Evolutionary conservation across 2,329 filamentous ascomycete species (phyloP), one percentile per base, ranked within the genome.

Genomic region (Cercospora zeae-maydis): DNA sequence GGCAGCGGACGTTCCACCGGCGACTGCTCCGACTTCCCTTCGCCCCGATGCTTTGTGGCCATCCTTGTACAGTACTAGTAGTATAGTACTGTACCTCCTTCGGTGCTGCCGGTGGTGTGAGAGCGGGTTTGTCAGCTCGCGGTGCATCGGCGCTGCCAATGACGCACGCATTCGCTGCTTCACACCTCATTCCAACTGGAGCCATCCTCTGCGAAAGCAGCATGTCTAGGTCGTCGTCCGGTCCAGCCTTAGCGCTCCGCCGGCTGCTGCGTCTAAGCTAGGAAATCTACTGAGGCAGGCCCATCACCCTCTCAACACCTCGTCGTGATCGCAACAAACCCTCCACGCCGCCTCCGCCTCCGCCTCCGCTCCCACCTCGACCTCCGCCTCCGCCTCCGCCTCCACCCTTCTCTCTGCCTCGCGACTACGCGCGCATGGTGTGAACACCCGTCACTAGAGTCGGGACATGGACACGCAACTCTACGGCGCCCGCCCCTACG

Each of bases 401-500:
- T 19, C 37, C 16, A 19, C 37, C 16, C 37, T 19, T 21, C 37
- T 42, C 37, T 42, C 37, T 19, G 21, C 11, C 21, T 19, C 37
- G 21, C 37, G 37, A 42, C 37, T 3, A 42, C 37, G 37, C 11
- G 37, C 37, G 37, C 37, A 42, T 42, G 19, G 37, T 42, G 37
- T n/a, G n/a, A n/a, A n/a, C n/a, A n/a, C n/a, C n/a, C n/a, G 39
- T 42, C 39, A 19, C n/a, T 42, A 10, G 39, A 42, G n/a, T 19
- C n/a, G 16, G 39, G 39, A 16, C 39, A 42, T 42, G 39, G 39
- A 42, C 47, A 30, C 53, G n/a, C 63, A 49, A 30, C 42, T 59
- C 19, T 61, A 59, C 39, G 53, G 53, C 49, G 62, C 58, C 21
- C 52, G 47, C n/a, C 30, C 37, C 19, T 64, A 57, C 24, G 62